Percentiles rank a stretch among this genome's conserved stretches.
These are phyloP conservation scores for Diaporthe destruens DNA, from an alignment of 2,329 filamentous ascomycete genomes.

Conservation along the genomic window DNA sequence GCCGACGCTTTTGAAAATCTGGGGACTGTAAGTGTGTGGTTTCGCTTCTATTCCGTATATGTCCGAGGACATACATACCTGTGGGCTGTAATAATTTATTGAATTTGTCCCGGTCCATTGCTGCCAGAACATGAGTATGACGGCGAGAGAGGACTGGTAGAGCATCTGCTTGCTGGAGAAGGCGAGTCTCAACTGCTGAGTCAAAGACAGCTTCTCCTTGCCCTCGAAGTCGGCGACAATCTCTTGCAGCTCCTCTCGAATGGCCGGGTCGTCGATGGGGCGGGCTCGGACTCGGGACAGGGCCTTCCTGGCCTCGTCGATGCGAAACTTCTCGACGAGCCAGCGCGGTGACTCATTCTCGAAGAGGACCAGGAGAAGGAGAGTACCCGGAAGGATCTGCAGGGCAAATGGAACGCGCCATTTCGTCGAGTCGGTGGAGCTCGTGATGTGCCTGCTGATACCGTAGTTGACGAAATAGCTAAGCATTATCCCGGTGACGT, in stretches of 20 bases:
- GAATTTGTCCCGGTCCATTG: conserved; percentile 68
- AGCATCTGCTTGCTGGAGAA: conserved; percentile 59
- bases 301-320: conserved; percentile 55
- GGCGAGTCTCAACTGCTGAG: conserved; percentile 55
- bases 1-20: conserved; percentile 75
- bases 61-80: too few species aligned
- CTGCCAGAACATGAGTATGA: conserved; percentile 41
- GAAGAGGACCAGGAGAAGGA: conserved; percentile 53
- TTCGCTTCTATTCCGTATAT: too few species aligned
- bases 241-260: conserved; percentile 67
- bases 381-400: conserved; percentile 55
- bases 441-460: conserved; percentile 39
- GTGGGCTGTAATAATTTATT: conserved; percentile 66
- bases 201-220: conserved; percentile 48
- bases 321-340: conserved; percentile 51
- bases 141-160: conserved; percentile 49
- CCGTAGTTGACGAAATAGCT: conserved; percentile 42
- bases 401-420: conserved; percentile 60
- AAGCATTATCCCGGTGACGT: conserved; percentile 41
- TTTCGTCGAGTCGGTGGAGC: conserved; percentile 45
- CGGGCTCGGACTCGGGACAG: conserved; percentile 62
- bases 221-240: conserved; percentile 70
- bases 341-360: conserved; percentile 56
- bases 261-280: conserved; percentile 64
- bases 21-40: conserved; percentile 52